A percentile compares a stretch with the other conserved stretches of the same genome.
These are phyloP conservation scores for Tuber microsphaerosporum DNA, from an alignment of 495 filamentous ascomycete genomes.

Conservation along the genomic window DNA sequence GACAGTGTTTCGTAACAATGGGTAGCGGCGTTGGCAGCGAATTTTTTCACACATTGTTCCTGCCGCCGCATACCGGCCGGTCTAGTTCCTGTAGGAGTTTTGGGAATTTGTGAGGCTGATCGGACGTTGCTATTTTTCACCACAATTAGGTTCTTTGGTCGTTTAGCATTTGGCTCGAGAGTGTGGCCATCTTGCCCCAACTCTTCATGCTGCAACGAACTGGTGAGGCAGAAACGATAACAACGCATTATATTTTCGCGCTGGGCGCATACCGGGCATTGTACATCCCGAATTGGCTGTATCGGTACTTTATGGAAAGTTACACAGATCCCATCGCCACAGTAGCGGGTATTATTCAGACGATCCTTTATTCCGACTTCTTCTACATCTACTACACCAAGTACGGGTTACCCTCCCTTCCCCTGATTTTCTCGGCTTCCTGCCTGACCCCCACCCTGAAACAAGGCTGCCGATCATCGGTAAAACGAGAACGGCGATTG, in stretches of 20 bases:
- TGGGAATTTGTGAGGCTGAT: slow-evolving; percentile 33
- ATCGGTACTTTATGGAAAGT: slow-evolving; percentile 64
- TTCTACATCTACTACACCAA: slow-evolving; percentile 99
- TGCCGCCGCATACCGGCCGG: slow-evolving; percentile 72
- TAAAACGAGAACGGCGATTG: slow-evolving; percentile 4
- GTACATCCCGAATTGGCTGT: slow-evolving; percentile 98
- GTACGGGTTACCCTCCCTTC: slow-evolving; percentile 46
- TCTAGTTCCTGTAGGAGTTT: slow-evolving; percentile 85
- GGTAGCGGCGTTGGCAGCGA: slow-evolving; percentile 88
- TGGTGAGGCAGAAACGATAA: slow-evolving; percentile 96
- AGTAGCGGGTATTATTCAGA: slow-evolving; percentile 82
- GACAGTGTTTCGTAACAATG: slow-evolving; percentile 93
- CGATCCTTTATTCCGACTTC: slow-evolving; percentile 93
- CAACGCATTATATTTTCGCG: slow-evolving; percentile 96
- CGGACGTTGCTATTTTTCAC: slow-evolving; percentile 26
- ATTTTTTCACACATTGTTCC: slow-evolving; percentile 91
- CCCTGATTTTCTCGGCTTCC: slow-evolving; percentile 16
- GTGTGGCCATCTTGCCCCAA: slow-evolving; percentile 91
- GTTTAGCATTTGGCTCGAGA: slow-evolving; percentile 95
- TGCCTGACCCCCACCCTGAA: slow-evolving; percentile 19
- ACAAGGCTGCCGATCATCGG: slow-evolving; percentile 29
- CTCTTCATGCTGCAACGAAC: slow-evolving; percentile 96
- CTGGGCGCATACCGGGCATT: slow-evolving; percentile 81
- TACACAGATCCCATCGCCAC: slow-evolving; percentile 77
- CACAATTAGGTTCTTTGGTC: slow-evolving; percentile 76